Evolutionary conservation across 305 asterid genomes (phyloP), one percentile per base, ranked within the genome.

Genomic region (Rubia occidens): DNA sequence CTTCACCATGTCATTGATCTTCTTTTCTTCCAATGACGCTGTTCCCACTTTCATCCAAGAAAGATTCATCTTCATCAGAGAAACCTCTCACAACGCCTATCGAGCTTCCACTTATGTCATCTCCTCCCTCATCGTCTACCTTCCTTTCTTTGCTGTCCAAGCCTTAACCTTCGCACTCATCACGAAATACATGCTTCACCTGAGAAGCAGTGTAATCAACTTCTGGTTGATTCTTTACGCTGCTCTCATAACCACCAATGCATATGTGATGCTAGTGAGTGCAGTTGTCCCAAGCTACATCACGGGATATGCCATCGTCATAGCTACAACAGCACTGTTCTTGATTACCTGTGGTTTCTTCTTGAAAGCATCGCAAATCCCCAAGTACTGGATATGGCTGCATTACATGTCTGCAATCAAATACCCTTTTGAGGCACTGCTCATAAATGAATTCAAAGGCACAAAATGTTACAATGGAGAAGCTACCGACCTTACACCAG

Each of bases 11-110:
- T 87, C 91, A 78, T 82, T 89, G 6, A 77, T 87, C 74, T 89
- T 91, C 86, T 91, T 89, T 79, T 89, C 95, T 17, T 91, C 95
- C 56, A 87, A 87, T 20, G 95, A 91, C 13, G 97, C 95, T 0
- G 95, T 91, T 74, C 97, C 97, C 0, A 86, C 96, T 6, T 91
- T 91, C 83, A 91, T 91, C 59, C 95, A 91, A 71, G 96, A 91
- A 63, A 47, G 96, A 9, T 91, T 89, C 85, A 91, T 89, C 83
- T 89, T 91, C 89, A 91, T 91, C 56, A 83, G 95, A 0, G 96
- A 91, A 74, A 89, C 96, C 2, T 91, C 95, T 69, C 93, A 89
- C 86, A 91, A 91, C 0, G 88, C 97, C 2, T 91, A 91, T 35
- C 79, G 95, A 3, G 88, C 96, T 35, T 89, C 96, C 1, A 87